Base-by-base conservation (phyloP, 140 eudicot species). In the Stevia rebaudiana region DNA sequence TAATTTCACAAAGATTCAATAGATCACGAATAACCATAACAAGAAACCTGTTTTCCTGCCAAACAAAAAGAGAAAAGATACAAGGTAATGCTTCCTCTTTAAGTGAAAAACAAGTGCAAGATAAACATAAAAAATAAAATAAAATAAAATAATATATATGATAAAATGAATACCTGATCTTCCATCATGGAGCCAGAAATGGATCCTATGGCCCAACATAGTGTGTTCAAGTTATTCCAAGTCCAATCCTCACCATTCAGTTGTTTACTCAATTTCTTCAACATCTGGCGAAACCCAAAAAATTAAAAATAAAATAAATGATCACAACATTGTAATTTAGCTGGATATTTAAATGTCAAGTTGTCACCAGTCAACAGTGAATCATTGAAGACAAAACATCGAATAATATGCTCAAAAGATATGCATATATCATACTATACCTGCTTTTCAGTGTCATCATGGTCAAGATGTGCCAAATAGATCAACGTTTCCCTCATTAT, bases 21-120 rank as follows among this genome's bases (percentile, higher is more conserved):
- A 94, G 83, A 74, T 94, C 99, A 11, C 97, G 95, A 51, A 94
- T 94, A 65, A 94, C 99, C 99, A 94, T 85, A 72, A 94, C 99
- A 58, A 94, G 86, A 78, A 94, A 94, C 61, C 97, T 83, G 63
- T 94, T 94, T 64, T 94, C 99, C 97, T 94, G 94, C 69, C 68
- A 72, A 67, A 83, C 39, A 52, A 1, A 67, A 49, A 58, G 6
- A 28, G 7, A 65, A 23, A 18, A 18, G 54, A n/a, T 1, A 52
- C 3, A 52, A 17, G n/a, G 39, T 4, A 23, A 8, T 31, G 5
- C 36, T 61, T 61, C 65, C 31, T 16, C 16, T 39, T 61, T 39
- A 37, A 1, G 36, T 30, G 53, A 3, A 43, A 63, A 41, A 43
- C 5, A 44, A 16, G 0, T 43, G 56, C 42, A 63, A 8, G 17